phyloP scores from a whole-genome alignment of 441 rosid species.

The Eruca vesicaria region DNA sequence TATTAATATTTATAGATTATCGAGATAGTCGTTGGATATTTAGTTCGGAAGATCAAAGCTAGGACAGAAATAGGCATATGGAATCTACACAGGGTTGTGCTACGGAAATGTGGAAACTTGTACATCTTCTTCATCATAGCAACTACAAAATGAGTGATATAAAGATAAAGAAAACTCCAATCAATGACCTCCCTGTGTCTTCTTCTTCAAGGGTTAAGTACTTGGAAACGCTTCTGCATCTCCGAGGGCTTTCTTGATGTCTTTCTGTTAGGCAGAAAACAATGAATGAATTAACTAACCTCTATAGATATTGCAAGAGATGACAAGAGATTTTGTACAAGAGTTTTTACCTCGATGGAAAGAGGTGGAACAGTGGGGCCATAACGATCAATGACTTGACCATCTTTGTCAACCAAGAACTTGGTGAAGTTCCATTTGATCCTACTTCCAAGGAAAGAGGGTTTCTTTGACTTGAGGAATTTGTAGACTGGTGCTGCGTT shows the following conservation, averaged over 20 bases:
- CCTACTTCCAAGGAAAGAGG: slow-evolving; percentile 45
- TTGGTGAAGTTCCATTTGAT: slow-evolving; percentile 76
- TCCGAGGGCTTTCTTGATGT: background rate
- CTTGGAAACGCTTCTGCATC: background rate
- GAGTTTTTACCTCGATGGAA: slow-evolving; percentile 40
- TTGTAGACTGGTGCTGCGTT: slow-evolving; percentile 50
- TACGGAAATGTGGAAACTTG: background rate
- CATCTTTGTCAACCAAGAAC: slow-evolving; percentile 57
- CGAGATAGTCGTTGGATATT: background rate
- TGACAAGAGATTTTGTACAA: background rate
- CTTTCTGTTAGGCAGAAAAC: background rate
- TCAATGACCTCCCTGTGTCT: background rate
- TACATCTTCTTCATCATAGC: background rate
- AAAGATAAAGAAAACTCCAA: background rate
- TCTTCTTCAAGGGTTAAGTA: background rate
- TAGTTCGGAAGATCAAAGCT: background rate
- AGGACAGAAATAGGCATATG: background rate
- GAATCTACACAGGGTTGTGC: background rate
- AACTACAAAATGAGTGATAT: background rate
- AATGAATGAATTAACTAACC: background rate
- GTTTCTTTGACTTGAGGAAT: slow-evolving; percentile 53
- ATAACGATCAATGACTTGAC: slow-evolving; percentile 49
- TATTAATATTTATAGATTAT: background rate
- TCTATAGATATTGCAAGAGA: background rate
- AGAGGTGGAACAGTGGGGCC: slow-evolving; percentile 47